phyloP scores from a whole-genome alignment of 2,329 filamentous ascomycete species.

The Fusarium domesticum region DNA sequence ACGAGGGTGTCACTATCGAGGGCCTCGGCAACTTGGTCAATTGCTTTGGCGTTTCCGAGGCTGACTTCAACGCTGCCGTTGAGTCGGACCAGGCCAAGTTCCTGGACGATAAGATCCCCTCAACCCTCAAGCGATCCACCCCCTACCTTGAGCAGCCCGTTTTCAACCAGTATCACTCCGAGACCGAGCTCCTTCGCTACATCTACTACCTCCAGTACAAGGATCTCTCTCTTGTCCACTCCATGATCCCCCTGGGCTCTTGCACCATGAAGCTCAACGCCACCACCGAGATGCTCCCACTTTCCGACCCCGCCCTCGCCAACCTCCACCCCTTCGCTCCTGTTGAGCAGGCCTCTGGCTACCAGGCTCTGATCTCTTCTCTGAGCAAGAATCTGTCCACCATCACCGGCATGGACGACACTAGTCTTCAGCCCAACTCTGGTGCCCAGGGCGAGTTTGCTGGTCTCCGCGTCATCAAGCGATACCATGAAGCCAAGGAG shows the following conservation, averaged over 20 bases:
- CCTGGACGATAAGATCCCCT: conserved; percentile 46
- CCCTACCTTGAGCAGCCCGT: conserved; percentile 82
- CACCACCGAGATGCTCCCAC: conserved; percentile 85
- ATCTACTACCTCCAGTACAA: conserved; percentile 92
- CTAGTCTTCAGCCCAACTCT: conserved; percentile 91
- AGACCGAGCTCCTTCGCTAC: conserved; percentile 90
- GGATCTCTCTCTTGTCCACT: conserved; percentile 89
- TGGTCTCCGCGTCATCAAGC: conserved; percentile 82
- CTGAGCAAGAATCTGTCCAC: conserved; percentile 72
- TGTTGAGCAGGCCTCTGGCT: conserved; percentile 62
- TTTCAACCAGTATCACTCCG: conserved; percentile 92
- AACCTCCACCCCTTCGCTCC: conserved; percentile 81
- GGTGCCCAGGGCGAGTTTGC: conserved; percentile 95
- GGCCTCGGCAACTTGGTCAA: conserved; percentile 24
- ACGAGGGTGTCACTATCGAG: conserved; percentile 28
- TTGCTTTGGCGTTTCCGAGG: conserved; percentile 26
- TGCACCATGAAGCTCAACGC: conserved; percentile 99
- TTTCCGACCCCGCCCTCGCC: conserved; percentile 44
- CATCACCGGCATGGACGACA: conserved; percentile 85
- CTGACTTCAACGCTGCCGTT: conserved; percentile 24
- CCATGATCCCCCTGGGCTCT: conserved; percentile 94
- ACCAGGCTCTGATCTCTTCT: conserved; percentile 66
- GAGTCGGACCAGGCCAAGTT: conserved; percentile 35
- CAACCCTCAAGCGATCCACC: conserved; percentile 66
- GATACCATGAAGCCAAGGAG: conserved; percentile 63